phyloP scores from a whole-genome alignment of 83 land plant species.

The Diphasiastrum complanatum region DNA sequence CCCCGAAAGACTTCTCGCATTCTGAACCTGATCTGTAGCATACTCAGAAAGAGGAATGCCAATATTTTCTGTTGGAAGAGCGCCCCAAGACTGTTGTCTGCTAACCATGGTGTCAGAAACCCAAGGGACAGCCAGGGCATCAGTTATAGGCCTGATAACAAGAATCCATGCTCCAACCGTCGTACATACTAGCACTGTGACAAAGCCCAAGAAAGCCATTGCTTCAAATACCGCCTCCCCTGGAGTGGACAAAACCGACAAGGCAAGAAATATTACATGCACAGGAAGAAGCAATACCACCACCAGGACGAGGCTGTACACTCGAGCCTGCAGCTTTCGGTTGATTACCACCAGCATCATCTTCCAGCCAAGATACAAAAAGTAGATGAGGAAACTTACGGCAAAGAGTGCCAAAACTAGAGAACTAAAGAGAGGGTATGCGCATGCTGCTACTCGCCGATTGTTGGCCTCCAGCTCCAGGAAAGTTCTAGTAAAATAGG shows the following conservation, averaged over 20 bases:
- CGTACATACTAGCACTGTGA: conserved; percentile 21
- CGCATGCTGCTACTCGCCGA: conserved; percentile 13
- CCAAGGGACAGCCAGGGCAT: conserved; percentile 40
- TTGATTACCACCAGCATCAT: conserved; percentile 45
- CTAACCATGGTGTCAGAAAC: too few relatives aligned
- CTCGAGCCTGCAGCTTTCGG: conserved; percentile 37
- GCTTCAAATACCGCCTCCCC: not conserved
- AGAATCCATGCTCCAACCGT: conserved; percentile 40
- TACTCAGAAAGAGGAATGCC: too few relatives aligned
- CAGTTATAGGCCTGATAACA: conserved; percentile 45
- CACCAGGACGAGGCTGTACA: conserved; percentile 28
- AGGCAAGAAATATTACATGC: conserved; percentile 36
- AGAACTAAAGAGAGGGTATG: conserved; percentile 36
- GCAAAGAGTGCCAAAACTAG: conserved; percentile 34
- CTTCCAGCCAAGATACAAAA: conserved; percentile 35
- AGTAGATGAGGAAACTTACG: conserved; percentile 23
- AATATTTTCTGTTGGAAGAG: too few relatives aligned
- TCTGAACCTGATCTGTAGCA: too few relatives aligned
- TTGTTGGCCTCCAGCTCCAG: not conserved
- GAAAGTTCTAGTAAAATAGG: conserved; percentile 4
- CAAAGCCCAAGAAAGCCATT: conserved; percentile 26
- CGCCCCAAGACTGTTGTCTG: too few relatives aligned
- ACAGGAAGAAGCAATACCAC: conserved; percentile 28
- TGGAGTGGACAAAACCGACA: conserved; percentile 30
- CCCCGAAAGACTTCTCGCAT: too few relatives aligned